Evolutionary conservation across 345 rosid species (phyloP).

Genomic region (Dipteronia sinensis): DNA sequence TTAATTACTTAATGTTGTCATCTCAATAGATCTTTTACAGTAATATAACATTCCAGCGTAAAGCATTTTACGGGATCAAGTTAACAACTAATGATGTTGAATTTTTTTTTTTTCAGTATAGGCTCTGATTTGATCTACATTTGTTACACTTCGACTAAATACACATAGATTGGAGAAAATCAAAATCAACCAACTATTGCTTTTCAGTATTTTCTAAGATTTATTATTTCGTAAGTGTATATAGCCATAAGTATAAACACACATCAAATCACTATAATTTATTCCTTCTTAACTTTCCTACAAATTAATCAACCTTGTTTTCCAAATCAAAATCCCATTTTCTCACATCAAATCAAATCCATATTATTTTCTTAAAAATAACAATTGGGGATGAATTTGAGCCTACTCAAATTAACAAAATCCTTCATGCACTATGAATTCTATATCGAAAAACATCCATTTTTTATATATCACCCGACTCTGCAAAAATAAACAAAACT

Average conservation of each 20-base stretch:
- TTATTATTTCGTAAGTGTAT: background rate
- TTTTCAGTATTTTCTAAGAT: background rate
- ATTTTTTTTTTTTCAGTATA: background rate
- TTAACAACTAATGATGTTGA: background rate
- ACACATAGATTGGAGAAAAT: background rate
- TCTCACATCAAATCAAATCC: background rate
- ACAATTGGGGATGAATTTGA: background rate
- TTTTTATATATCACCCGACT: background rate
- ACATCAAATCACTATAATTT: background rate
- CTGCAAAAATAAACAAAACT: background rate
- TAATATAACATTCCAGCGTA: background rate
- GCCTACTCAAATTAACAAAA: background rate
- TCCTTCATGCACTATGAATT: background rate
- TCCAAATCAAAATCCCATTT: background rate
- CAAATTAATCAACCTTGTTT: background rate
- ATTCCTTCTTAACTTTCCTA: background rate
- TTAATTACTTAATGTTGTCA: background rate
- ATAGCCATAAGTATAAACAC: background rate
- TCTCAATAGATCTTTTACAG: background rate
- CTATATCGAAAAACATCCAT: background rate
- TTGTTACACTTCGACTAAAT: background rate
- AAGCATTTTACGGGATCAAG: background rate
- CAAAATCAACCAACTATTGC: background rate
- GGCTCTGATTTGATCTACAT: background rate
- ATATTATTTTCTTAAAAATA: background rate